Conservation (phyloP, 495 filamentous ascomycete genomes). For the Darksidea phi region DNA sequence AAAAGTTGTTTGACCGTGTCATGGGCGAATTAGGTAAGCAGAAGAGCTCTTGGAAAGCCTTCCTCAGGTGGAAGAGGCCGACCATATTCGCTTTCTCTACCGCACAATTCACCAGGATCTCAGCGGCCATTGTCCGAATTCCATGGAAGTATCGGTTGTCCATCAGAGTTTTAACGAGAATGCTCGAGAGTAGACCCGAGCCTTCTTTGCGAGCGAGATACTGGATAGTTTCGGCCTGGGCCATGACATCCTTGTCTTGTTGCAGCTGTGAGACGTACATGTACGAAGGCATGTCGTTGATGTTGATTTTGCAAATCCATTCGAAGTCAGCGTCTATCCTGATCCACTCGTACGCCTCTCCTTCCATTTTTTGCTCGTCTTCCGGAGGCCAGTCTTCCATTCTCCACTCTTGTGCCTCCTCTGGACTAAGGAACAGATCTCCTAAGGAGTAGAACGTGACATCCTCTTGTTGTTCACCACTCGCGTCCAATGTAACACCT, state of each 20-base stretch:
- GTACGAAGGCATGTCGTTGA: constrained; percentile 76
- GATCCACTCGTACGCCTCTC: constrained; percentile 98
- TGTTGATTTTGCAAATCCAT: constrained; percentile 81
- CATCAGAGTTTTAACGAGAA: constrained; percentile 84
- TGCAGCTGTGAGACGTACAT: constrained; percentile 98
- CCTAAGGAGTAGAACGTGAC: constrained; percentile 87
- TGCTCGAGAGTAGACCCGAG: constrained; percentile 76
- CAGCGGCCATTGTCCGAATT: constrained; percentile 78
- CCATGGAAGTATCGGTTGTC: constrained; percentile 91
- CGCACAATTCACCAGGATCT: constrained; percentile 70
- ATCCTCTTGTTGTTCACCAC: constrained; percentile 73
- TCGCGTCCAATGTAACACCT: constrained; percentile 53
- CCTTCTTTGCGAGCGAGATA: constrained; percentile 58
- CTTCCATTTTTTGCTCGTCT: constrained; percentile 84
- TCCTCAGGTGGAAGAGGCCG: constrained; percentile 78
- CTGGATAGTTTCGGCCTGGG: constrained; percentile 79
- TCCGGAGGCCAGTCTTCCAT: constrained; percentile 84
- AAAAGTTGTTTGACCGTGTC: constrained; percentile 85
- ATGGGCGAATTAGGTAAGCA: constrained; percentile 71
- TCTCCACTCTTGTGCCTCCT: constrained; percentile 80
- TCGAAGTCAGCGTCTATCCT: constrained; percentile 97
- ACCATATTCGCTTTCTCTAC: constrained; percentile 69
- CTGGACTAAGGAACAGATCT: constrained; percentile 78
- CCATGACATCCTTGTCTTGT: constrained; percentile 94
- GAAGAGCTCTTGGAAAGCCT: constrained; percentile 82